Evolutionary conservation across 2,329 filamentous ascomycete species (phyloP).

Genomic region (Catunica adiposa): DNA sequence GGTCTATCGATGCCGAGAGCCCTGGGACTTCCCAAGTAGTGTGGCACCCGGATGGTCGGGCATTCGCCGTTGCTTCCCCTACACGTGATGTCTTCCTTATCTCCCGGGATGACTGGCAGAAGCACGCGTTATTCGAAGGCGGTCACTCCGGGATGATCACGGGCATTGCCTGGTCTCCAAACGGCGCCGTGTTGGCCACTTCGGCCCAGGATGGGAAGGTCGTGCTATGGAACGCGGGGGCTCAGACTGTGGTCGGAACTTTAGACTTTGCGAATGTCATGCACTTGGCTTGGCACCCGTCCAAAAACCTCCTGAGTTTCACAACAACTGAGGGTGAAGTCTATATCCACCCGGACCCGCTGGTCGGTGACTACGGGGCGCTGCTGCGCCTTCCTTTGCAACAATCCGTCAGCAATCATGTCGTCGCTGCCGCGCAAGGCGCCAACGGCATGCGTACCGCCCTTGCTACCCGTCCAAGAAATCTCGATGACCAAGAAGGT

Average conservation of each 20-base stretch:
- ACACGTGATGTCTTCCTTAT: slow-evolving; percentile 73
- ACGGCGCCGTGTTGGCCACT: slow-evolving; percentile 70
- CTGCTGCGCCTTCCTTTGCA: slow-evolving; percentile 45
- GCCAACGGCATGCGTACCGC: slow-evolving; percentile 26
- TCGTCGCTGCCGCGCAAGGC: slow-evolving; percentile 37
- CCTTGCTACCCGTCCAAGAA: slow-evolving; percentile 29
- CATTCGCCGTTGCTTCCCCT: slow-evolving; percentile 71
- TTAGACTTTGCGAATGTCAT: slow-evolving; percentile 72
- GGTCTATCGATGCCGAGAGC: slow-evolving; percentile 52
- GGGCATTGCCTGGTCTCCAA: slow-evolving; percentile 81
- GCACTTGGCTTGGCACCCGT: slow-evolving; percentile 80
- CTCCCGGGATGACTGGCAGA: slow-evolving; percentile 79
- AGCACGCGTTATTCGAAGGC: slow-evolving; percentile 60
- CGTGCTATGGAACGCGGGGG: slow-evolving; percentile 76
- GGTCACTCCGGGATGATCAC: slow-evolving; percentile 77
- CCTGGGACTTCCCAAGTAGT: slow-evolving; percentile 46
- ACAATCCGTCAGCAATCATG: slow-evolving; percentile 37
- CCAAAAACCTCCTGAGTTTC: slow-evolving; percentile 75
- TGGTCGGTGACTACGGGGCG: slow-evolving; percentile 39
- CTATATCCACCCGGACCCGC: slow-evolving; percentile 66
- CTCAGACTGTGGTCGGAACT: slow-evolving; percentile 62
- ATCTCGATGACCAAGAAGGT: slow-evolving; percentile 39
- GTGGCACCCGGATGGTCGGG: slow-evolving; percentile 91
- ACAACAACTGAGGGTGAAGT: slow-evolving; percentile 86
- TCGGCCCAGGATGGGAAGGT: slow-evolving; percentile 53